phyloP scores from a whole-genome alignment of 169 alveolate genomes.

The Amoebophrya sp. region DNA sequence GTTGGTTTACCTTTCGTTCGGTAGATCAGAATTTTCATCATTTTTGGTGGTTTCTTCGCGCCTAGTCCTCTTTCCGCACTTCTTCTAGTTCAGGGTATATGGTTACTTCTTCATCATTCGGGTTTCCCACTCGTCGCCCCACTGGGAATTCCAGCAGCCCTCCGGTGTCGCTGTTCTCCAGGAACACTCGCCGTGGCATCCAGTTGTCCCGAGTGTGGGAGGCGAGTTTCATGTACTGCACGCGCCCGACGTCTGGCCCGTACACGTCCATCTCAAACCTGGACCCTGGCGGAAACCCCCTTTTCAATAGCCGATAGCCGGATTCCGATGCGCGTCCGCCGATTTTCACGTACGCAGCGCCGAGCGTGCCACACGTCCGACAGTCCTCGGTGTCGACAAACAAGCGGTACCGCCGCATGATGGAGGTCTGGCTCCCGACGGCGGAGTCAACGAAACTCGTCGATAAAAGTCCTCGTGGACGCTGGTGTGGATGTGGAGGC shows the following conservation, averaged over 20 bases:
- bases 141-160: background rate
- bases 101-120: background rate
- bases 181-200: background rate
- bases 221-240: background rate
- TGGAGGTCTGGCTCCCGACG: too few species aligned
- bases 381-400: background rate
- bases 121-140: background rate
- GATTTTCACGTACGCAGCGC: background rate
- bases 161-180: background rate
- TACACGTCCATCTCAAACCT: background rate
- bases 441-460: too few species aligned
- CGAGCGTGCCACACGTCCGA: background rate
- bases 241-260: background rate
- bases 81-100: background rate
- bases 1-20: too few species aligned
- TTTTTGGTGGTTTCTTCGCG: too few species aligned
- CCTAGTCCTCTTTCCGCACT: background rate
- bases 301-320: background rate
- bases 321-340: background rate
- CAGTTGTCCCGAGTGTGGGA: background rate
- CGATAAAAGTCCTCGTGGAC: too few species aligned
- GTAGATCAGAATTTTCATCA: too few species aligned
- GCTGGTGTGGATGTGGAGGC: too few species aligned
- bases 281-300: background rate
- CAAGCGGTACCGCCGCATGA: background rate